Percentiles rank a stretch among this genome's conserved stretches.
Conservation (phyloP, 2,329 filamentous ascomycete species). For the Microdochium nivale region DNA sequence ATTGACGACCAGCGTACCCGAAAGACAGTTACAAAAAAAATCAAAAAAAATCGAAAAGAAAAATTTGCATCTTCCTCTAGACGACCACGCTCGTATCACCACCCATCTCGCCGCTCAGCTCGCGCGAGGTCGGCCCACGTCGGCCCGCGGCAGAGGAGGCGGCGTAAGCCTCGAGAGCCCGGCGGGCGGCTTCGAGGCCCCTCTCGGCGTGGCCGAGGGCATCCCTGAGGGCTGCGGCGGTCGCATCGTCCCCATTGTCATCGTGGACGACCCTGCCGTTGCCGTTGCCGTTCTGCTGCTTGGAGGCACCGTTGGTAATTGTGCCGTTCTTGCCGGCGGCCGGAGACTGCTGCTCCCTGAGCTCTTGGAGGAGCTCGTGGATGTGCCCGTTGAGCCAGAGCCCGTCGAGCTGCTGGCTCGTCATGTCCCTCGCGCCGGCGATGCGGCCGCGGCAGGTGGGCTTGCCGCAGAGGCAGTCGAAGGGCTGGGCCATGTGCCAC, state of each 20-base stretch:
- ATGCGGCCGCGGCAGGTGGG: conserved; percentile 52
- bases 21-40: not conserved
- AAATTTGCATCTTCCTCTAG: not conserved
- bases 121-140: conserved; percentile 42
- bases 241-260: conserved; percentile 22
- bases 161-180: conserved; percentile 32
- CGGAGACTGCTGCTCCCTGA: conserved; percentile 9
- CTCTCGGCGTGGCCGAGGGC: conserved; percentile 37
- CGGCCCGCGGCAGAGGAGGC: conserved; percentile 15
- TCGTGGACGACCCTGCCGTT: not conserved
- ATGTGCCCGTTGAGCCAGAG: conserved; percentile 58
- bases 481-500: conserved; percentile 66
- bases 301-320: conserved; percentile 8
- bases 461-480: conserved; percentile 54
- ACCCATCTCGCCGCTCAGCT: conserved; percentile 53
- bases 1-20: not conserved
- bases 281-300: conserved; percentile 11
- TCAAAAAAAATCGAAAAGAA: not conserved
- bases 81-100: conserved; percentile 39
- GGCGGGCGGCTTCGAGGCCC: conserved; percentile 34
- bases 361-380: conserved; percentile 41
- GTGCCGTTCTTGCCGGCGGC: conserved; percentile 10
- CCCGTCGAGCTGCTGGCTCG: conserved; percentile 40
- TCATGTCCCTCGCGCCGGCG: conserved; percentile 54
- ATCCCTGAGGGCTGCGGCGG: conserved; percentile 30